Base-by-base conservation (phyloP, 495 filamentous ascomycete genomes). In the Trichocladium antarcticum region DNA sequence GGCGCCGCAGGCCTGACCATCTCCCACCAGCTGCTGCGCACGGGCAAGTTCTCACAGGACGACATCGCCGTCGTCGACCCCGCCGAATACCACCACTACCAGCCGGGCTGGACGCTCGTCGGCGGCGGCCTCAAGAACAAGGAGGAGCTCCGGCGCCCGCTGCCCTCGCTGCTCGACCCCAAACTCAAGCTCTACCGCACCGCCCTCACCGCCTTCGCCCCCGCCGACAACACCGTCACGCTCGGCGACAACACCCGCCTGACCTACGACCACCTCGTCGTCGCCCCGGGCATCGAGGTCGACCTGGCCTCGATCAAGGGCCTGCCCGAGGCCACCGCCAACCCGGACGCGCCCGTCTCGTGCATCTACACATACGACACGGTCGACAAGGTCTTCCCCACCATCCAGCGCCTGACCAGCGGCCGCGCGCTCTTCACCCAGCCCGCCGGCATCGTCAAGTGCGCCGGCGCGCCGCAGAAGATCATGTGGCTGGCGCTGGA, bases 41-140 rank as follows among this genome's bases (percentile, higher is more conserved):
- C 69, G 4, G 70, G 74, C 35, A 70, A 73, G 39, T 79, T 81
- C 53, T 53, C 63, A 0, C 70, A 73, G 38, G 71, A 81, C 37
- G 81, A 84, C 49, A 78, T 84, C 49, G 81, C 80, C n/a, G 60
- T 84, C 34, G 61, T 84, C 39, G 81, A 84, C 58, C 81, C 80
- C 0, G 70, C 81, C 0, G 57, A 71, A 51, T 79, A 71, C 65
- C 81, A 84, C 64, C 74, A 83, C 68, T 84, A 83, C 65, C 81
- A 84, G 62, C 80, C 81, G 2, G 81, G 81, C 46, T 84, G 81
- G 81, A 83, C 81, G 10, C 70, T 84, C 3, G 80, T 83, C 31
- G 80, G 59, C 12, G 78, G 79, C 21, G 81, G 81, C 12, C 69
- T 84, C 37, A 82, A 79, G 57, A 68, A 65, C 35, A 73, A 77